Evolutionary conservation across 169 alveolate species (phyloP).

Genomic region (Eimeria maxima): DNA sequence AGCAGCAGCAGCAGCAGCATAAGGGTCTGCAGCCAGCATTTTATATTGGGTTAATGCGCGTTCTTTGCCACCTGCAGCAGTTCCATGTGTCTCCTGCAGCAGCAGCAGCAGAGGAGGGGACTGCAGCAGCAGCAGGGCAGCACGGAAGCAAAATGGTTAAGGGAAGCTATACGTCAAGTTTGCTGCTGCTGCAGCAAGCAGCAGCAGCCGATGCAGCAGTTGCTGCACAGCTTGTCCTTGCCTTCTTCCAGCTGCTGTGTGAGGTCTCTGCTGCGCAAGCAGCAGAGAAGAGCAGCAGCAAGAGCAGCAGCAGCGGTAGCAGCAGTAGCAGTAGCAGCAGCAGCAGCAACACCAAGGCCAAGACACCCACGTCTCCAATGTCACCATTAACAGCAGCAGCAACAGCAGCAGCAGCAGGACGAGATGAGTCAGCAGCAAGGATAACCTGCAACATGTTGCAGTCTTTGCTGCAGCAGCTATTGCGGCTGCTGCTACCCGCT

Average conservation of each 20-base stretch:
- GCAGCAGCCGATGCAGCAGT: slow-evolving; percentile 35
- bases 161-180: slow-evolving; percentile 29
- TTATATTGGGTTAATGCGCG: slow-evolving; percentile 29
- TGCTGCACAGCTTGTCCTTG: slow-evolving; percentile 24
- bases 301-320: slow-evolving; percentile 14
- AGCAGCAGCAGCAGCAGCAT: slow-evolving; percentile 2
- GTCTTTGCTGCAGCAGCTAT: slow-evolving; percentile 41
- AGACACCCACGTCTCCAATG: not conserved
- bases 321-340: slow-evolving; percentile 7
- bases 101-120: slow-evolving; percentile 34
- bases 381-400: slow-evolving; percentile 26
- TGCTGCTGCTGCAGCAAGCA: slow-evolving; percentile 46
- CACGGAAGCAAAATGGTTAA: not conserved
- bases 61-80: slow-evolving; percentile 34
- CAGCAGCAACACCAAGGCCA: not conserved
- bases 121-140: slow-evolving; percentile 50
- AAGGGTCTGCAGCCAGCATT: not conserved
- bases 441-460: slow-evolving; percentile 51
- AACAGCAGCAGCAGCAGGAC: slow-evolving; percentile 45
- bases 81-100: slow-evolving; percentile 29
- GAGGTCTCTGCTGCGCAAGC: slow-evolving; percentile 27
- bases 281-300: slow-evolving; percentile 2
- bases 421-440: slow-evolving; percentile 23
- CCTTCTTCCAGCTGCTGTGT: slow-evolving; percentile 33
- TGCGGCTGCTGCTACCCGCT: slow-evolving; percentile 47